Percentiles rank a stretch among this genome's conserved stretches.
Evolutionary conservation across 2,329 filamentous ascomycete species (phyloP).

Genomic region (Tolypocladium endophyticum): DNA sequence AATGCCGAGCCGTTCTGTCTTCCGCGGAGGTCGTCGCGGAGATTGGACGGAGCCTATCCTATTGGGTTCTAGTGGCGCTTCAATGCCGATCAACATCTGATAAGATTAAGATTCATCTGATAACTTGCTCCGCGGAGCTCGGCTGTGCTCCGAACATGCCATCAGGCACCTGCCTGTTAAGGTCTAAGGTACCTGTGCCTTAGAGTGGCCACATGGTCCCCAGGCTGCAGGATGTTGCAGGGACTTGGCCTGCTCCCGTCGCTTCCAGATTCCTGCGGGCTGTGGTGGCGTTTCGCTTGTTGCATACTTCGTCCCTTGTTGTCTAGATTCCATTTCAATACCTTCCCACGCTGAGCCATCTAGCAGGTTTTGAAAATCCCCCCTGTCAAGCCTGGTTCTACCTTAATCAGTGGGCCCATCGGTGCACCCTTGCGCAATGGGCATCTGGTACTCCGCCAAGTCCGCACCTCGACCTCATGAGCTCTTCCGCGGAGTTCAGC

Average conservation of each 20-base stretch:
- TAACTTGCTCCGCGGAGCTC: not conserved
- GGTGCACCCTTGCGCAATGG: no score
- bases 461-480: not conserved
- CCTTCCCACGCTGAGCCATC: no score
- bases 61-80: not conserved
- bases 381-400: no score
- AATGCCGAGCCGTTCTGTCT: not conserved
- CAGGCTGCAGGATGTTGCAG: no score
- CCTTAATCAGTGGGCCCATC: no score
- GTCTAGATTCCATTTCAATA: not conserved
- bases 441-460: not conserved
- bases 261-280: not conserved
- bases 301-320: no score
- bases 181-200: not conserved
- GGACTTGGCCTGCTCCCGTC: no score
- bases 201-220: no score
- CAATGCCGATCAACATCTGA: not conserved
- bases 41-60: not conserved
- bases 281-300: not conserved
- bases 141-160: not conserved
- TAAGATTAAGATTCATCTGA: not conserved
- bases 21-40: not conserved
- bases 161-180: not conserved
- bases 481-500: not conserved
- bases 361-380: no score